Conservation (phyloP, 441 rosid genomes). For the Euphorbia corollata region DNA sequence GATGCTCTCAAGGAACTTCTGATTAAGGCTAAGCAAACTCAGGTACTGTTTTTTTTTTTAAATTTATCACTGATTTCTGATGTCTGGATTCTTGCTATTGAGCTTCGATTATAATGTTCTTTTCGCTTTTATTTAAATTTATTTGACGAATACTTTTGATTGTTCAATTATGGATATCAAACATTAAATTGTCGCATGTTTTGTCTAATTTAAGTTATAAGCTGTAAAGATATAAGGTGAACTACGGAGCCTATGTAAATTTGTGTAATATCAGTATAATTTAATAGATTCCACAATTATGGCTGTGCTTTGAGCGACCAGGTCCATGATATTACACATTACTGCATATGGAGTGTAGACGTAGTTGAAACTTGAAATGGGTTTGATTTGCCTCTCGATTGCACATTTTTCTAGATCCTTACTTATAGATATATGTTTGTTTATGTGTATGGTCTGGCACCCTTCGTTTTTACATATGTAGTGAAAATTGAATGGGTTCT, state of each 20-base stretch:
- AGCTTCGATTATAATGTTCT: not conserved
- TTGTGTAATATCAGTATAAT: not conserved
- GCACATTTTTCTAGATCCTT: not conserved
- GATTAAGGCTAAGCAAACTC: constrained; percentile 49
- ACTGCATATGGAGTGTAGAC: not conserved
- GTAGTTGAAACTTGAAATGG: not conserved
- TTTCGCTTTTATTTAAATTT: not conserved
- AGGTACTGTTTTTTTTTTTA: constrained; percentile 29
- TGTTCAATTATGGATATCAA: not conserved
- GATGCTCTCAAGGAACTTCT: constrained; percentile 60
- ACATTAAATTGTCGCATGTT: not conserved
- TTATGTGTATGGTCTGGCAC: not conserved
- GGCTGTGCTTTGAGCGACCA: not conserved
- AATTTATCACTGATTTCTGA: no score
- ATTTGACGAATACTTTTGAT: not conserved
- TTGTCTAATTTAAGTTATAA: not conserved
- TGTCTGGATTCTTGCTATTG: not conserved
- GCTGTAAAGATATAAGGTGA: not conserved
- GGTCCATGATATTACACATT: not conserved
- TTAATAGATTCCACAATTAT: not conserved
- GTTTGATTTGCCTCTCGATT: constrained; percentile 1
- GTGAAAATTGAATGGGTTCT: not conserved
- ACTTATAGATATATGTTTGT: not conserved
- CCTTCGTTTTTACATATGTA: not conserved
- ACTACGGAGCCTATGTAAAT: no score